Evolutionary conservation across 148 eudicot genomes (phyloP), one percentile per base, ranked within the genome.

Genomic region (Euryodendron excelsum): DNA sequence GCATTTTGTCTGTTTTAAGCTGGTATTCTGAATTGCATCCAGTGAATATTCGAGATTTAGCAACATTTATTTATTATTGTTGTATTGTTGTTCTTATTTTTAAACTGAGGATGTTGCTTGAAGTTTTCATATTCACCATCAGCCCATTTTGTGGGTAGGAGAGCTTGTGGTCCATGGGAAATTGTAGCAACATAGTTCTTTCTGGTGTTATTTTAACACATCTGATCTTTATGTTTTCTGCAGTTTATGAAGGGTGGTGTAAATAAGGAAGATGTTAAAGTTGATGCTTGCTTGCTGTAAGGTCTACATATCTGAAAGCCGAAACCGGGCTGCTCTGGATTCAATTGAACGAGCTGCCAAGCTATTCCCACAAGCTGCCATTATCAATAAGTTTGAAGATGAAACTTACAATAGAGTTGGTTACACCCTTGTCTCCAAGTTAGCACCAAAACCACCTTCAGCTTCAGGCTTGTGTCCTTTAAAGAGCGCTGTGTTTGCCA

Each of bases 401-500:
- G 96, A 87, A 52, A 85, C 86, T 63, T 95, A 95, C 53, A 95
- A 95, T 85, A 86, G 99, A 81, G 96, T 95, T 64, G 97, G 94
- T 8, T 93, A 93, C 84, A 95, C 99, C 31, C 91, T 95, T 77
- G 99, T 91, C 58, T 91, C 98, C 44, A 83, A 88, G 73, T 63
- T 90, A 23, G 77, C 77, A 69, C 55, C 80, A 28, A 73, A 79
- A 47, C 52, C 79, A 36, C 77, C 79, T 20, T 41, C 8, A n/a
- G n/a, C 8, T 3, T 62, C 55, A n/a, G 74, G 65, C 30, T 39
- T 75, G 15, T 84, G 85, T 78, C 84, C 89, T 21, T 79, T 95
- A 50, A 87, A 86, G 68, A 65, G 68, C 61, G 88, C 92, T 65
- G 94, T 85, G 18, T 89, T 91, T 80, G 88, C 88, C 25, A 90